These are phyloP conservation scores for Ophiocordyceps robertsii DNA, from an alignment of 2,329 filamentous ascomycete species.

Conservation along the genomic window DNA sequence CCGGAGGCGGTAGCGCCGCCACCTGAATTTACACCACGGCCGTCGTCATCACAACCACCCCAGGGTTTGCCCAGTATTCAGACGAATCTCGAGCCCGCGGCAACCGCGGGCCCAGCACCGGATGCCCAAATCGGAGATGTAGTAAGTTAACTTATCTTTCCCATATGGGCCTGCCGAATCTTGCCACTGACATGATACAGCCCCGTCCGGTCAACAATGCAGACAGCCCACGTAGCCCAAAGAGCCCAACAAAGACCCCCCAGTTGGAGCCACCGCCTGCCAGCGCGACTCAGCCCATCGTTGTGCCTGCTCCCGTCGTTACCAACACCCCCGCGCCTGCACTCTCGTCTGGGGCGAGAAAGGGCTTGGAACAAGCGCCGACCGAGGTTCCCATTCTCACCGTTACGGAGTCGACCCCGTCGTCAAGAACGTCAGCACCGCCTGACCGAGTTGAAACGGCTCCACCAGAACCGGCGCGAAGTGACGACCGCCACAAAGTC, in stretches of 20 bases:
- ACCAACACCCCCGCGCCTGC: not conserved
- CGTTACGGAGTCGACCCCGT: too few relatives aligned
- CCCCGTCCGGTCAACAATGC: not conserved
- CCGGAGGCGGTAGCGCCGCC: too few relatives aligned
- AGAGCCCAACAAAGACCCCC: too few relatives aligned
- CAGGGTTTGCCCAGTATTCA: not conserved
- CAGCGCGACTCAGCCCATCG: not conserved
- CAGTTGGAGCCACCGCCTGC: too few relatives aligned
- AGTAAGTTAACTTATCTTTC: too few relatives aligned
- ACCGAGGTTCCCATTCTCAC: not conserved
- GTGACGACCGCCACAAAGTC: not conserved
- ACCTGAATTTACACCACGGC: not conserved
- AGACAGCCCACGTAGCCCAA: not conserved
- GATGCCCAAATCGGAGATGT: not conserved
- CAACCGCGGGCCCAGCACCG: not conserved
- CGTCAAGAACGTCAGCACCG: not conserved
- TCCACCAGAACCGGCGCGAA: not conserved
- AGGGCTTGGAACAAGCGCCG: conserved; percentile 1
- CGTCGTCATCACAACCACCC: not conserved
- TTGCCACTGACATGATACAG: not conserved
- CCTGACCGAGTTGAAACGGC: not conserved
- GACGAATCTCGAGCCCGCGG: not conserved
- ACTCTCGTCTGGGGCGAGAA: conserved; percentile 2
- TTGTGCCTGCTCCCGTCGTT: not conserved
- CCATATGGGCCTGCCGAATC: not conserved